A percentile compares a stretch with the other conserved stretches of the same genome.
Evolutionary conservation across 768 basidiomycete species (phyloP).

Genomic region (Pleurotus eryngii): DNA sequence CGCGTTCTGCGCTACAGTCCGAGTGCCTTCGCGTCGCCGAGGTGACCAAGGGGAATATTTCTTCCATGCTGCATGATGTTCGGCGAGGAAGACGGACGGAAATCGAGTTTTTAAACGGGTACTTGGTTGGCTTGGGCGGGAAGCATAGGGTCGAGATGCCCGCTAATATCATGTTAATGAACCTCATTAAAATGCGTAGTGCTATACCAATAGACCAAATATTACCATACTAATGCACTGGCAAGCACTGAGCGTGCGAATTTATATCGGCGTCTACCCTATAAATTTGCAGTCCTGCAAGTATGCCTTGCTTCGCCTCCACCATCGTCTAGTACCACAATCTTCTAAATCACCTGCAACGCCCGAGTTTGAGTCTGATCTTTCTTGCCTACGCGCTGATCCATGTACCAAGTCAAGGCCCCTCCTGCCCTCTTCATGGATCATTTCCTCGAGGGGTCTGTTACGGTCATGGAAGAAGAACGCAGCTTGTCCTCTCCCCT

Average conservation of each 20-base stretch:
- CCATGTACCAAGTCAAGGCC: constrained; percentile 9
- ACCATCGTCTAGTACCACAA: too few relatives aligned
- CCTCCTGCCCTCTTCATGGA: constrained; percentile 3
- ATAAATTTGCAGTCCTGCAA: neutral
- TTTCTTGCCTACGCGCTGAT: constrained; percentile 12
- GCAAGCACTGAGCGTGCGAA: neutral
- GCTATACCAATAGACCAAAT: constrained; percentile 51
- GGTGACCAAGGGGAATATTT: constrained; percentile 63
- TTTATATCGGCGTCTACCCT: neutral
- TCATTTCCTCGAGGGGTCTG: constrained; percentile 3
- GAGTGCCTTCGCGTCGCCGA: constrained; percentile 59
- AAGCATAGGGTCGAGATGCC: constrained; percentile 56
- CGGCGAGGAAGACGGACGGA: constrained; percentile 63
- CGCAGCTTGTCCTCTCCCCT: neutral
- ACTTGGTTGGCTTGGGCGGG: constrained; percentile 61
- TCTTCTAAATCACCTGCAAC: too few relatives aligned
- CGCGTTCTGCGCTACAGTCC: constrained; percentile 39
- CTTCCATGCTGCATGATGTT: constrained; percentile 81
- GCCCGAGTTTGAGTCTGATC: neutral
- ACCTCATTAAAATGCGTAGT: constrained; percentile 57
- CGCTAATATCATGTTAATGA: constrained; percentile 46
- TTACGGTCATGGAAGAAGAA: constrained; percentile 8
- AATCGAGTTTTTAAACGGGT: constrained; percentile 83
- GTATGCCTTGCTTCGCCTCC: too few relatives aligned
- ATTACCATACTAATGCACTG: neutral